phyloP scores from a whole-genome alignment of 83 land plant genomes.

The Diphasiastrum complanatum region DNA sequence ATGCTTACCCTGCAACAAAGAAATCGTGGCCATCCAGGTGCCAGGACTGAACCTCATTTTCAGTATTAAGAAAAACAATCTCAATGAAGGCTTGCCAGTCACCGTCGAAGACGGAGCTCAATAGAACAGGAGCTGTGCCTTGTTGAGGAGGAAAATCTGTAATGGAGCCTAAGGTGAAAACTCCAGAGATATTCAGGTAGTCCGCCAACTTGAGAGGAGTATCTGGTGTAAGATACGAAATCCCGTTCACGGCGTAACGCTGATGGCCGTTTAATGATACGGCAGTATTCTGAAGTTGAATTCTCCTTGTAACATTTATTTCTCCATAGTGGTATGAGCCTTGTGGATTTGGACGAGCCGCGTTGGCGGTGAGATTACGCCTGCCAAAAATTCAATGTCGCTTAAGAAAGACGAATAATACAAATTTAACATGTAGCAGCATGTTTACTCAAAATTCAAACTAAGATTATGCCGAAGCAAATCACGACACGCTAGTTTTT shows the following conservation, averaged over 20 bases:
- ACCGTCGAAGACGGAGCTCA: background rate
- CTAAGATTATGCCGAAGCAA: no score
- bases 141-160: background rate
- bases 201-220: constrained; percentile 22
- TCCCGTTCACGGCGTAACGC: constrained; percentile 13
- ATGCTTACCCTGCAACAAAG: constrained; percentile 25
- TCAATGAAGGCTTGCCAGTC: constrained; percentile 10
- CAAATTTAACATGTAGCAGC: no score
- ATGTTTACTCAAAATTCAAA: no score
- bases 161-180: constrained; percentile 1
- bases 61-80: constrained; percentile 17
- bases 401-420: no score
- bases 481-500: no score
- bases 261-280: background rate
- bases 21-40: constrained; percentile 18
- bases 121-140: background rate
- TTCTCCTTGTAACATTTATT: constrained; percentile 1
- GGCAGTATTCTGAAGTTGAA: constrained; percentile 6
- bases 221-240: constrained; percentile 3
- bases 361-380: constrained; percentile 16
- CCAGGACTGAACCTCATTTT: constrained; percentile 13
- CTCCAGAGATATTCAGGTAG: constrained; percentile 13
- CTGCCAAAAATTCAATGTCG: no score
- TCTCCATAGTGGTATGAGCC: constrained; percentile 24
- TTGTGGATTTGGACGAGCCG: constrained; percentile 24